These are phyloP conservation scores for Gleditsia sinensis DNA, from an alignment of 306 rosid species.

Conservation along the genomic window DNA sequence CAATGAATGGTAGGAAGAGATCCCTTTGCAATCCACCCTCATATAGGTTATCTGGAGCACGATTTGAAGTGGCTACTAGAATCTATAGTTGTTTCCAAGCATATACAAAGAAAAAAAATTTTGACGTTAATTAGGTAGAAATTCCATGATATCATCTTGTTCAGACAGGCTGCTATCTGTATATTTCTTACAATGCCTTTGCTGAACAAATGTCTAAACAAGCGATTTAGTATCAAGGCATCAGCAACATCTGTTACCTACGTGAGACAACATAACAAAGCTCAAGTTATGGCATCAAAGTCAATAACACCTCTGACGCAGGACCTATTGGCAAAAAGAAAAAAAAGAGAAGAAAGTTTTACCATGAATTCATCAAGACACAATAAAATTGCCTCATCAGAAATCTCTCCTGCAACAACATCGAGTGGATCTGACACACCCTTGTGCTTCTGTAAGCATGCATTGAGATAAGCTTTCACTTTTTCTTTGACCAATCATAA, in stretches of 20 bases:
- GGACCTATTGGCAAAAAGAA: constrained; percentile 13
- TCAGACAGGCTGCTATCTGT: constrained; percentile 8
- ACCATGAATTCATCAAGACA: constrained; percentile 99
- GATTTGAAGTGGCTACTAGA: constrained; percentile 93
- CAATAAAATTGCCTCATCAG: constrained; percentile 84
- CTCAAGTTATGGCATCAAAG: constrained; percentile 28
- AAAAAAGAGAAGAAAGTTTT: constrained; percentile 5
- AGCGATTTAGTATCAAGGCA: constrained; percentile 89
- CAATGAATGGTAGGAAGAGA: constrained; percentile 91
- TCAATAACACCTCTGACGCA: constrained; percentile 4
- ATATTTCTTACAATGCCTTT: constrained; percentile 77
- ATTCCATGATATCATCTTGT: constrained; percentile 22
- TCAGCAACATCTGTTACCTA: constrained; percentile 99
- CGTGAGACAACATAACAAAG: constrained; percentile 24
- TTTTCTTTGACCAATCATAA: constrained; percentile 22
- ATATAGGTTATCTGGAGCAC: constrained; percentile 88
- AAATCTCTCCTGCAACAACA: constrained; percentile 84
- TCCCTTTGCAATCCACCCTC: constrained; percentile 98
- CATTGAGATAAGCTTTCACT: constrained; percentile 27
- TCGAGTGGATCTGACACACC: constrained; percentile 97
- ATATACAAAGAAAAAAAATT: constrained; percentile 27
- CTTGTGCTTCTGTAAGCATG: constrained; percentile 71
- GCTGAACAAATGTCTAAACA: constrained; percentile 74
- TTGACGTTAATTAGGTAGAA: constrained; percentile 29
- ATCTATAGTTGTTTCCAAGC: constrained; percentile 63